phyloP scores from a whole-genome alignment of 805 yeast genomes.

The Wickerhamiella australiensis region DNA sequence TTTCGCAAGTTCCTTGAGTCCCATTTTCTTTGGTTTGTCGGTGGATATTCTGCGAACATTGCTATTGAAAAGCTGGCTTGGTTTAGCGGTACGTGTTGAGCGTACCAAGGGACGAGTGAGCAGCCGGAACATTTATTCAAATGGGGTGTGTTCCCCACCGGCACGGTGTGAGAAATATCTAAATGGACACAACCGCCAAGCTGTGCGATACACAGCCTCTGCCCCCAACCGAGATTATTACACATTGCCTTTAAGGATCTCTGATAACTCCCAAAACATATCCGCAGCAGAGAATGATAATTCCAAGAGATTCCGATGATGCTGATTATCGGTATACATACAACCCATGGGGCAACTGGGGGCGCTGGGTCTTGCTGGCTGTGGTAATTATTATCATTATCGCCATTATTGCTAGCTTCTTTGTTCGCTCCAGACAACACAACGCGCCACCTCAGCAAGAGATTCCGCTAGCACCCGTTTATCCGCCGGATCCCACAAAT shows the following conservation, averaged over 20 bases:
- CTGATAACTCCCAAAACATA: background rate
- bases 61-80: background rate
- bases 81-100: background rate
- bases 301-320: background rate
- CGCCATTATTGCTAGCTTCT: background rate
- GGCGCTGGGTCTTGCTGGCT: constrained; percentile 9
- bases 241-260: background rate
- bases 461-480: constrained; percentile 7
- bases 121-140: background rate
- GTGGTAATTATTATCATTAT: constrained; percentile 4
- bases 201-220: background rate
- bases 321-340: background rate
- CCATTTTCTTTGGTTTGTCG: constrained; percentile 13
- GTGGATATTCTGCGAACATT: constrained; percentile 2
- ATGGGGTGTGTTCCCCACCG: background rate
- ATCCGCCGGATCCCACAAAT: constrained; percentile 1
- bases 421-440: background rate
- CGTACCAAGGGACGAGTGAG: background rate
- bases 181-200: background rate
- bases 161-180: background rate
- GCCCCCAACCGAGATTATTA: background rate
- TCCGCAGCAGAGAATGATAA: background rate
- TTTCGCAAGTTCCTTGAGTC: constrained; percentile 50
- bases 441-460: background rate
- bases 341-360: constrained; percentile 10